These are phyloP conservation scores for Neoboletus magnificus DNA, from an alignment of 768 basidiomycete species.

Conservation along the genomic window DNA sequence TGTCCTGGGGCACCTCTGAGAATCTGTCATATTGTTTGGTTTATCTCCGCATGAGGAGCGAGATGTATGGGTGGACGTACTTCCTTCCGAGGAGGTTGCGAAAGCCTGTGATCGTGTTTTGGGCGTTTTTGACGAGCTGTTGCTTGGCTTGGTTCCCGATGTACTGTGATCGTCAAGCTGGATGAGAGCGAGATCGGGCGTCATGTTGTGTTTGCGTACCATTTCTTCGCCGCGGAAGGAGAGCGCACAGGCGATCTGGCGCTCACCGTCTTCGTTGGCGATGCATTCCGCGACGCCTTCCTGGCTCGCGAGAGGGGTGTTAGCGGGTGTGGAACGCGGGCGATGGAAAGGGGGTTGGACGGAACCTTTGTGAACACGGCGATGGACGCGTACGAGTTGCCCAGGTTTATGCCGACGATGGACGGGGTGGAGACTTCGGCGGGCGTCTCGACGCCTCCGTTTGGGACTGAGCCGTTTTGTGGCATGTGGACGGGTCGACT, in stretches of 20 bases:
- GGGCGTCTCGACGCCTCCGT: conserved; percentile 49
- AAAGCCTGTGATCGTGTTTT: conserved; percentile 95
- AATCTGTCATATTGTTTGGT: conserved; percentile 49
- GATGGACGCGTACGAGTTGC: conserved; percentile 92
- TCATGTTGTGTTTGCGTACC: conserved; percentile 46
- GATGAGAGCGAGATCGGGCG: conserved; percentile 1
- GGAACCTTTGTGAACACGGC: conserved; percentile 92
- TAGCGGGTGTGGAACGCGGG: neutral
- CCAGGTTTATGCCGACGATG: conserved; percentile 93
- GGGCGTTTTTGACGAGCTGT: conserved; percentile 91
- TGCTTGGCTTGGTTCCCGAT: conserved; percentile 92
- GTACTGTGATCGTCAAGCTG: conserved; percentile 55
- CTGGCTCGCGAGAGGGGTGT: conserved; percentile 35
- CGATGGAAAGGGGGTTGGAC: conserved; percentile 14
- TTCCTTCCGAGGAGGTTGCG: conserved; percentile 91
- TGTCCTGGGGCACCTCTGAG: conserved; percentile 64
- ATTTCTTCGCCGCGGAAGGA: conserved; percentile 90
- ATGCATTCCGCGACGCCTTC: conserved; percentile 93
- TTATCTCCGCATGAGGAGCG: neutral
- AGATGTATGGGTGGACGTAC: conserved; percentile 39
- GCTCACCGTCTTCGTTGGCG: conserved; percentile 97
- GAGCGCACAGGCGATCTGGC: conserved; percentile 94
- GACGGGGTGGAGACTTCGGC: conserved; percentile 42
- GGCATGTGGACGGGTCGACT: conserved; percentile 30
- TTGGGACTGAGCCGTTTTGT: conserved; percentile 41